A percentile compares a stretch with the other conserved stretches of the same genome.
These are phyloP conservation scores for Davidsoniella australis DNA, from an alignment of 2,329 filamentous ascomycete genomes.

Conservation along the genomic window DNA sequence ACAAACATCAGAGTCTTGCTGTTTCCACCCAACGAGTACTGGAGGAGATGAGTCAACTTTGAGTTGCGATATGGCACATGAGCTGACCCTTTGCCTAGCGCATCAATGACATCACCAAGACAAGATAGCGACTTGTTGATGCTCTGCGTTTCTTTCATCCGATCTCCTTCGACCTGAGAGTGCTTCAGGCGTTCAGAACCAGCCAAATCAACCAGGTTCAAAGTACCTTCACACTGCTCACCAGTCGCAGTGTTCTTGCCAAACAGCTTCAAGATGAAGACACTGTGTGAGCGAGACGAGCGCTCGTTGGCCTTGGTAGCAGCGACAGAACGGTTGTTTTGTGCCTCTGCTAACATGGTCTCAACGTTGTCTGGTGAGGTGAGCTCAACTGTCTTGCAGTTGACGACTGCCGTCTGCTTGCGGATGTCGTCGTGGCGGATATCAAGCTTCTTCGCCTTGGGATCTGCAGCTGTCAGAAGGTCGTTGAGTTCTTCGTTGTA, in stretches of 20 bases:
- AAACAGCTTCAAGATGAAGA: constrained; percentile 75
- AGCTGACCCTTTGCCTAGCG: constrained; percentile 65
- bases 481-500: constrained; percentile 98
- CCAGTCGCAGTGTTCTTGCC: constrained; percentile 58
- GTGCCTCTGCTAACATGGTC: constrained; percentile 60
- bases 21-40: constrained; percentile 88
- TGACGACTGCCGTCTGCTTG: constrained; percentile 67
- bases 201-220: constrained; percentile 91
- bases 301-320: constrained; percentile 96
- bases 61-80: constrained; percentile 93
- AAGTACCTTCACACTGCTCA: constrained; percentile 76
- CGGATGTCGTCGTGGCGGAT: constrained; percentile 72
- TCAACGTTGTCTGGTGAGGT: constrained; percentile 69
- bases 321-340: constrained; percentile 76
- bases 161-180: constrained; percentile 69
- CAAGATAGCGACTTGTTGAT: constrained; percentile 94
- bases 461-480: constrained; percentile 42
- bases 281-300: constrained; percentile 84
- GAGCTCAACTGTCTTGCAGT: constrained; percentile 59
- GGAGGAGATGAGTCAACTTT: constrained; percentile 86
- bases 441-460: constrained; percentile 66
- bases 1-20: constrained; percentile 98
- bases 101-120: constrained; percentile 84
- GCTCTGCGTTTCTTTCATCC: constrained; percentile 85
- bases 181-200: constrained; percentile 83